These are phyloP conservation scores for Incumbomyces lentus DNA, from an alignment of 2,329 filamentous ascomycete species.

Conservation along the genomic window DNA sequence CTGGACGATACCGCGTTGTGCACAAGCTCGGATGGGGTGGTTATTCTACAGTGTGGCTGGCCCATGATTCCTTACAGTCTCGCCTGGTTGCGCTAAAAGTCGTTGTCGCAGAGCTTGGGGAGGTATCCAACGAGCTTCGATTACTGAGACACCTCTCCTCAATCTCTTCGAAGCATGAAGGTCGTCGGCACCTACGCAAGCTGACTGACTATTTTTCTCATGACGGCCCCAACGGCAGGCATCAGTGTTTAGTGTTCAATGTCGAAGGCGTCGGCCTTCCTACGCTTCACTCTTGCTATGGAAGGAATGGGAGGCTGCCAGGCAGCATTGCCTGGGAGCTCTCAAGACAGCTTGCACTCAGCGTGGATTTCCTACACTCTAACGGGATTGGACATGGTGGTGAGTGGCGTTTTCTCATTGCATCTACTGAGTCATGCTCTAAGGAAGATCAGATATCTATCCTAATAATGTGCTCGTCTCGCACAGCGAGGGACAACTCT, in stretches of 20 bases:
- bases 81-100: constrained; percentile 11
- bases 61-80: constrained; percentile 23
- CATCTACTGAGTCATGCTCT: constrained; percentile 9
- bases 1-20: constrained; percentile 28
- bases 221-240: constrained; percentile 20
- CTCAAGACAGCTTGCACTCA: no score
- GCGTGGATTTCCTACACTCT: no score
- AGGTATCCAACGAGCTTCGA: no score
- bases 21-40: constrained; percentile 35
- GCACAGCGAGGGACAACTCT: neutral
- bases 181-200: no score
- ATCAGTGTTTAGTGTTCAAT: constrained; percentile 20
- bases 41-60: constrained; percentile 35
- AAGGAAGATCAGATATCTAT: constrained; percentile 12
- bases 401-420: neutral
- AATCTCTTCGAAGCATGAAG: no score
- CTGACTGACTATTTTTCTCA: no score
- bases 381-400: no score
- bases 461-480: constrained; percentile 15
- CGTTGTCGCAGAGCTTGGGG: no score
- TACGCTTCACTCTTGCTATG: no score
- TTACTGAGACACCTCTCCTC: no score
- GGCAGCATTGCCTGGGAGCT: no score
- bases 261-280: neutral
- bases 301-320: no score